Conservation (phyloP, 2,329 filamentous ascomycete genomes). For the Fusarium falciforme region DNA sequence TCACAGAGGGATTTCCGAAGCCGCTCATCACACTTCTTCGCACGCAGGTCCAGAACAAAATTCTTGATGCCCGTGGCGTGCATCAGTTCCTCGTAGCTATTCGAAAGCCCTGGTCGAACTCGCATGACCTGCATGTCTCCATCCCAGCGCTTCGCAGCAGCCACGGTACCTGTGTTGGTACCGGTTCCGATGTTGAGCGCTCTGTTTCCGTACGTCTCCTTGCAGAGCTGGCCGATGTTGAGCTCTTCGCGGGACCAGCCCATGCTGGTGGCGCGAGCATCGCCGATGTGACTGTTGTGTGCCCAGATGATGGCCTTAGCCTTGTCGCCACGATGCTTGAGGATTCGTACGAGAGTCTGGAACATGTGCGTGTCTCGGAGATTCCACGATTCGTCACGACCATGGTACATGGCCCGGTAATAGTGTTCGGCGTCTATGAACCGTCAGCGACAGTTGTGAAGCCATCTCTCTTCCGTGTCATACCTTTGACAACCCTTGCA, state of each 20-base stretch:
- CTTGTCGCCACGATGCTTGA: conserved; percentile 16
- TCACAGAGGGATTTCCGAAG: conserved; percentile 13
- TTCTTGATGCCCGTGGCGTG: conserved; percentile 18
- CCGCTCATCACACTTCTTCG: conserved; percentile 10
- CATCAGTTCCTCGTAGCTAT: conserved; percentile 33
- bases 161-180: conserved; percentile 25
- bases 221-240: conserved; percentile 28
- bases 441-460: background rate
- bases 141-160: conserved; percentile 28
- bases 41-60: conserved; percentile 24
- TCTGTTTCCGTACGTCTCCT: conserved; percentile 7
- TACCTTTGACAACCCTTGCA: conserved; percentile 25
- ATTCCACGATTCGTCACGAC: conserved; percentile 28
- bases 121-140: conserved; percentile 25
- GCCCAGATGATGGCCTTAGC: conserved; percentile 32
- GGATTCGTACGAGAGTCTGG: conserved; percentile 20
- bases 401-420: conserved; percentile 28
- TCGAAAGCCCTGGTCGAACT: conserved; percentile 12
- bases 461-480: no score
- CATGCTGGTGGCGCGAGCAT: conserved; percentile 30
- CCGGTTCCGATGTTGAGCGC: conserved; percentile 26
- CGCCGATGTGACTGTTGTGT: conserved; percentile 30
- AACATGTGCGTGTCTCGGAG: conserved; percentile 30
- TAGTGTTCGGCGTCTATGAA: conserved; percentile 26
- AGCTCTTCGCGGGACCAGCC: conserved; percentile 28